Evolutionary conservation across 352 stramenopile genomes (phyloP), one percentile per base, ranked within the genome.

Genomic region (Globisporangium megalacanthum): DNA sequence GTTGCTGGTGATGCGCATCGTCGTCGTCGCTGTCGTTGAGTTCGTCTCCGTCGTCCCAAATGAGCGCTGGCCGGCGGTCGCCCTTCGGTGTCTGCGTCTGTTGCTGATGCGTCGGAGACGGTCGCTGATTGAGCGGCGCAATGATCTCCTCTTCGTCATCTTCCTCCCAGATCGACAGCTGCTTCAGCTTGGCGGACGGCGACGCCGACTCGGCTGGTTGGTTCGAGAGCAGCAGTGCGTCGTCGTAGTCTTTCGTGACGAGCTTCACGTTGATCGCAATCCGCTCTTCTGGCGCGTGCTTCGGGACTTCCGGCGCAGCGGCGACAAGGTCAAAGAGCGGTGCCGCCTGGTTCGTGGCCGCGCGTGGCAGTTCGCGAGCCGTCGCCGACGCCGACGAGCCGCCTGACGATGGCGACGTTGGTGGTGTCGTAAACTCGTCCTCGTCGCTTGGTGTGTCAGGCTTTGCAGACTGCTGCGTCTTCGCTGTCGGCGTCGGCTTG

Each of bases 381-480:
- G 33, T 36, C 19, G 35, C 33, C 13, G 17, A 37, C 6, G 55
- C 44, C 2, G 56, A 50, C 11, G 47, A 49, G 29, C 35, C 56
- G 6, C 54, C 54, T 2, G 56, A 61, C 11, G 56, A 61, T n/a
- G 56, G 56, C 39, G 56, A 61, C 6, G 56, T 61, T 39, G 56
- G 56, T 4, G 56, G 56, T 13, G 56, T 61, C n/a, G 35, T 41
- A 31, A 45, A 56, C 9, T 55, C 56, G 29, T 61, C 56, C 9
- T 61, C 56, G 19, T 61, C 56, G 29, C 56, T 61, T n/a, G 36
- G 50, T n/a, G 20, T 8, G 5, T 61, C 37, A 7, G 48, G 48
- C 56, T 61, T 61, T 29, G 15, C 15, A 14, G 36, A 11, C 2
- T 20, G 25, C 55, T 47, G 51, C 44, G 29, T 47, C 14, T 20